These are phyloP conservation scores for Erodium moschatum DNA, from an alignment of 441 rosid genomes.

Conservation along the genomic window DNA sequence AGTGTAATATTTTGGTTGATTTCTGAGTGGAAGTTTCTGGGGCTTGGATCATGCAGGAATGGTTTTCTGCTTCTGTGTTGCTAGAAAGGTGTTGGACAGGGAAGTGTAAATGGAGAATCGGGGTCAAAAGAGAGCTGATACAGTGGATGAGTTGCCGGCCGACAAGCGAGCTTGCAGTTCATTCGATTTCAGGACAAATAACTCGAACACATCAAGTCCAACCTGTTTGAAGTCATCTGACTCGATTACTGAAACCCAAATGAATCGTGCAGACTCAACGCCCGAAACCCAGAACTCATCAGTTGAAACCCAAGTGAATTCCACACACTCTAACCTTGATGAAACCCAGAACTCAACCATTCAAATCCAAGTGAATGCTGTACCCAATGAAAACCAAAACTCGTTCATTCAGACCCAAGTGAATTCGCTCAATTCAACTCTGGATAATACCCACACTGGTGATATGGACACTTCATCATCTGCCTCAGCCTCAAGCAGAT, in stretches of 20 bases:
- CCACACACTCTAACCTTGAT: neutral
- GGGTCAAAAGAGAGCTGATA: conserved; percentile 82
- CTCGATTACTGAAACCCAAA: conserved; percentile 31
- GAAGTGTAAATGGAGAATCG: conserved; percentile 50
- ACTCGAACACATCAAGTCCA: conserved; percentile 63
- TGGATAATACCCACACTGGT: conserved; percentile 3
- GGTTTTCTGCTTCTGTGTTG: neutral
- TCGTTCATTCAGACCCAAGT: neutral
- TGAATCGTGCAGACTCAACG: neutral
- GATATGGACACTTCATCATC: conserved; percentile 90
- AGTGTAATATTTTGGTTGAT: too few species aligned
- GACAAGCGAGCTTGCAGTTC: conserved; percentile 93
- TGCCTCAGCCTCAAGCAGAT: conserved; percentile 68
- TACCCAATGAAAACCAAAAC: neutral
- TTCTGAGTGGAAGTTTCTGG: conserved; percentile 1
- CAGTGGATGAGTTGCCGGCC: conserved; percentile 70
- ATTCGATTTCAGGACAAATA: conserved; percentile 67
- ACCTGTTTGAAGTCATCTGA: conserved; percentile 39
- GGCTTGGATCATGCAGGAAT: conserved; percentile 7
- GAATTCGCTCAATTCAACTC: too few species aligned
- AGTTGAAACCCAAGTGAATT: conserved; percentile 7
- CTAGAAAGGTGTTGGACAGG: too few species aligned
- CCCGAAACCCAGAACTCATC: conserved; percentile 10
- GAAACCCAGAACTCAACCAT: conserved; percentile 10
- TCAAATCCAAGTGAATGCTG: neutral